Conservation (phyloP, 352 stramenopile genomes). For the Pythium vanterpoolii region DNA sequence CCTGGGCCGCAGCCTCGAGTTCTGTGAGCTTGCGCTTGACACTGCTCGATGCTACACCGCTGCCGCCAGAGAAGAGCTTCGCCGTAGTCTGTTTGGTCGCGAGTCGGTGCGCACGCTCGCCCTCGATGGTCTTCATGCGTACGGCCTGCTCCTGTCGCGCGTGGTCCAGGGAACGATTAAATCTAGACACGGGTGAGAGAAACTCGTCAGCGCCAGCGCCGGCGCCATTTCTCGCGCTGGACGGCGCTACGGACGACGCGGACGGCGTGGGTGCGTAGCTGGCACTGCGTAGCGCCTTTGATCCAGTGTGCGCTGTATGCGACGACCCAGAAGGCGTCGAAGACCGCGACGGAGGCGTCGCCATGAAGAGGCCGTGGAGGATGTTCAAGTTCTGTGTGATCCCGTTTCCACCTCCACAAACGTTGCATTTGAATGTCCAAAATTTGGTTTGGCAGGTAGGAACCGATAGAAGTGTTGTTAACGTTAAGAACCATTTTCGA, state of each 20-base stretch:
- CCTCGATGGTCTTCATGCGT: slow-evolving; percentile 27
- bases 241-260: not conserved
- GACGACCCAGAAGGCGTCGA: slow-evolving; percentile 12
- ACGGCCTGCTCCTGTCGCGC: slow-evolving; percentile 26
- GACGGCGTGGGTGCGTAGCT: slow-evolving; percentile 14
- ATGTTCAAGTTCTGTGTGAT: not conserved
- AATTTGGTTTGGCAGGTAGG: slow-evolving; percentile 10
- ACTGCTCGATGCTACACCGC: slow-evolving; percentile 2
- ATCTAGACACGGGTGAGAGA: slow-evolving; percentile 35
- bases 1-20: slow-evolving; percentile 6
- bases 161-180: slow-evolving; percentile 23
- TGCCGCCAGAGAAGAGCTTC: not conserved
- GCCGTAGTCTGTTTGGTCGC: slow-evolving; percentile 15
- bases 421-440: slow-evolving; percentile 24
- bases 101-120: slow-evolving; percentile 18
- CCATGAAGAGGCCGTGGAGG: slow-evolving; percentile 8
- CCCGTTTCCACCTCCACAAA: not conserved
- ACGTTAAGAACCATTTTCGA: not conserved
- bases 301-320: not conserved
- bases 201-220: slow-evolving; percentile 22
- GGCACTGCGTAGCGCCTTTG: slow-evolving; percentile 9
- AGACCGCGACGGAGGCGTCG: slow-evolving; percentile 20
- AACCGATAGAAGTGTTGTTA: slow-evolving; percentile 1
- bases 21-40: slow-evolving; percentile 32
- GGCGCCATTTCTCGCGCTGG: slow-evolving; percentile 2